Evolutionary conservation across 75 land plant genomes (phyloP), one percentile per base, ranked within the genome.

Genomic region (Chamaecyparis obtusa): DNA sequence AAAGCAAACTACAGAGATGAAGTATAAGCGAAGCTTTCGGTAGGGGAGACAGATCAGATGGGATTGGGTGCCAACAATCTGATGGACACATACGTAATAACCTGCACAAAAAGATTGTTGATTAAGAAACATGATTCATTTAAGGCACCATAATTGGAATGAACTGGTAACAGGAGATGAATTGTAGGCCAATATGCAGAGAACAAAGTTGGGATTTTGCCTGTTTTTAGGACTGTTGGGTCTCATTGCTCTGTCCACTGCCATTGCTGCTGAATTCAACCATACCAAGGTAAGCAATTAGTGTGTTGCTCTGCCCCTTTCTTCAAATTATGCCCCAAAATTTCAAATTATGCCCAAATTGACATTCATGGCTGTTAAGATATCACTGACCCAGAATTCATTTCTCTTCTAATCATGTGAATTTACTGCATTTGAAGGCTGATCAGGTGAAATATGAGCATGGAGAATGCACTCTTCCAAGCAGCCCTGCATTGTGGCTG

Each of bases 401-500:
- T 33, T 79, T 43, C 2, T 27, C 3, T 7, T 43, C 1, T 80
- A 3, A 43, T 80, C 9, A 1, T 27, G n/a, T 27, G 76, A 64
- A 19, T 21, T 21, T 37, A 14, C 9, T 15, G 36, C 15, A 3
- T 43, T 51, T 43, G 46, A 15, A 84, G 85, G 85, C 85, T 17
- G 55, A 35, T 55, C 64, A 84, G 37, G 85, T 84, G 64, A 55
- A 19, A 32, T 54, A 54, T 33, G 85, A 54, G 17, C 85, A 84
- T 84, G 85, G 85, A 10, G 64, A 84, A 55, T 84, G 85, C 35
- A 84, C 64, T 1, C 67, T 84, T 33, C 85, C 85, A 5, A 51
- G 85, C 27, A 84, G 85, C 85, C 67, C 85, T 55, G 85, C 85
- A 84, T 17, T 84, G 67, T 46, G 33, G 24, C 3, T 84, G 64